Base-by-base conservation (phyloP, 1,139 yeast genomes). In the Kurtzmaniella quercitrusa region DNA sequence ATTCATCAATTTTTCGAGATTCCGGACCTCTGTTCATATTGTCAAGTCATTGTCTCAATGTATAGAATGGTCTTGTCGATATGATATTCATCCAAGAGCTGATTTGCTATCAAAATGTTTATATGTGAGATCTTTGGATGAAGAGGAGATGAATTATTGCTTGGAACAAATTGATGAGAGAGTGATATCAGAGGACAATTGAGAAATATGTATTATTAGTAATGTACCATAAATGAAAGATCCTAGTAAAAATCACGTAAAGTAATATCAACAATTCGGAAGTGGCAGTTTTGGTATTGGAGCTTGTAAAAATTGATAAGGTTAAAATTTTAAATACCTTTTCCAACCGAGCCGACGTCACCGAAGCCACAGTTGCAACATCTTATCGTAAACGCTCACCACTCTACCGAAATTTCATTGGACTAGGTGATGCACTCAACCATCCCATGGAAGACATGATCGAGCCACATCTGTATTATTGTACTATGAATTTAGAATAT, bases 1-100 rank as follows among this genome's bases (percentile, higher is more conserved):
- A 47, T 60, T 84, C 44, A 74, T 91, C 49, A 90, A 91, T 58
- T 84, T 90, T 57, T 81, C 86, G 40, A 84, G 89, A 54, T 86
- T 85, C 64, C 75, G 86, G 50, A 83, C 85, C 5, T 76, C 89
- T 2, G 91, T 95, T 3, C 80, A 80, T 48, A 82, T 90, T 42
- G 91, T 89, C 38, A 85, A 86, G 59, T 81, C 85, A 7, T 75
- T 91, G 46, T 77, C 91, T 38, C 90, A 87, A 59, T 79, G 88
- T 56, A 86, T 89, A 44, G 95, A 88, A 57, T 88, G 96, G 94
- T 80, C 94, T 0, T 72, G 75, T 41, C 73, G 84, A 49, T 89
- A 87, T 65, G 60, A 66, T 33, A 60, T 77, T 14, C 62, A 66
- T 31, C 59, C 68, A 2, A 67, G 82, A 46, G 74, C 77, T 8